Evolutionary conservation across 768 basidiomycete genomes (phyloP), one percentile per base, ranked within the genome.

Genomic region (Zangia roseola): DNA sequence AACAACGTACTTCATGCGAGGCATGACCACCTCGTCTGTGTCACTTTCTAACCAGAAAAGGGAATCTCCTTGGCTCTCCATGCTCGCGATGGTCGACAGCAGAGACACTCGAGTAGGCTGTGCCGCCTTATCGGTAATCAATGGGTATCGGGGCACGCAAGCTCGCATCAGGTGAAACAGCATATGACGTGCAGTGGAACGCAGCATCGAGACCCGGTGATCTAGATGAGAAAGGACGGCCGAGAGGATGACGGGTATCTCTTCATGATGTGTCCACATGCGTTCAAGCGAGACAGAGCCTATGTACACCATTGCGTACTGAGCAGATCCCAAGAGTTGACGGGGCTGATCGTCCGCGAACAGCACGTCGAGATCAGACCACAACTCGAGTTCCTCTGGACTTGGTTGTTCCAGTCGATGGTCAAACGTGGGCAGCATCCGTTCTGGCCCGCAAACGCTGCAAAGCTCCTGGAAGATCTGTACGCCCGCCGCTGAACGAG

Each of bases 291-390:
- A 81, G 28, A 87, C 77, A 53, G 93, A 89, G 3, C 83, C 79
- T 23, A 94, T 69, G 61, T 94, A 93, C 9, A 95, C 74, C 70
- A 93, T 81, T 1, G 94, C 92, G 61, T 90, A 90, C 61, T 95
- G 93, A 13, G 90, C 91, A 0, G 89, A 82, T 14, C 89, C 88
- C 42, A 95, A 72, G 3, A 81, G 72, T 40, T 87, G 70, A 26
- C 84, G 73, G 10, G 88, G 86, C 53, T 86, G 80, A 49, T 83
- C 83, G 2, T 72, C 68, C 5, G 78, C 81, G 63, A 89, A 93
- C 33, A 91, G 63, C 10, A 82, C 79, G 55, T 88, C 87, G 17
- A 94, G 78, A 57, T 90, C 85, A 14, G 86, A 83, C 86, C 88
- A 88, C 8, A 91, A 64, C 49, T 86, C 86, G 63, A 86, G 74